These are phyloP conservation scores for Hordeum marinum DNA, from an alignment of 176 grass and related monocot genomes.

Conservation along the genomic window DNA sequence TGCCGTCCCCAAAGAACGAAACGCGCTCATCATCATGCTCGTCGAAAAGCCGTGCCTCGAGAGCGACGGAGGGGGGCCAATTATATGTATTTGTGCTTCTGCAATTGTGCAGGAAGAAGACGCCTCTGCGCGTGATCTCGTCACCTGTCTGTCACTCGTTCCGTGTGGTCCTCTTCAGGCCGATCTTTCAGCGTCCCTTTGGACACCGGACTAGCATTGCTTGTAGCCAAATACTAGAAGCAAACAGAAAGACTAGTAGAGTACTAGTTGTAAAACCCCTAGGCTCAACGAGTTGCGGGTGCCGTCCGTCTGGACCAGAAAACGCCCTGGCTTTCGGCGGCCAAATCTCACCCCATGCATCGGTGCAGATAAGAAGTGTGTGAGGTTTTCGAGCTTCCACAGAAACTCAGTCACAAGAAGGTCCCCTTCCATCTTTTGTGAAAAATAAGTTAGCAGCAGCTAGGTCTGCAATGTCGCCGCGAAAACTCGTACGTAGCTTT, in stretches of 20 bases:
- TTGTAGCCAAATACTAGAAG: not conserved
- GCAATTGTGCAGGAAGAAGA: not conserved
- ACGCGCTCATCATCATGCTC: conserved; percentile 26
- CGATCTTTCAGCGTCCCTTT: not conserved
- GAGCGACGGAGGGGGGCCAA: not conserved
- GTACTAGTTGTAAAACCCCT: not conserved
- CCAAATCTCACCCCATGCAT: not conserved
- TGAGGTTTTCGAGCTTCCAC: not conserved
- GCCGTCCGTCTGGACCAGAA: not conserved
- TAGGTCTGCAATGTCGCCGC: not conserved
- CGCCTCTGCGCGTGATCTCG: conserved; percentile 16
- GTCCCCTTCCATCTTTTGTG: not conserved
- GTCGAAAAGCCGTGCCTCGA: conserved; percentile 15
- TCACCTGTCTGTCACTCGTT: conserved; percentile 2
- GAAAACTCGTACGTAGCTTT: not conserved
- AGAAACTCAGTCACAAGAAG: not conserved
- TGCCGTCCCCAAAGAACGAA: conserved; percentile 16
- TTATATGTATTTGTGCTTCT: not conserved
- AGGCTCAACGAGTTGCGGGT: not conserved
- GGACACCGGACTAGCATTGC: not conserved
- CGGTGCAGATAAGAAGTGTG: not conserved
- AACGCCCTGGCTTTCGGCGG: not conserved
- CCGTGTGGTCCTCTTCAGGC: conserved; percentile 27
- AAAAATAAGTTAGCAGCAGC: not conserved
- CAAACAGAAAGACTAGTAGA: not conserved